phyloP scores from a whole-genome alignment of 768 basidiomycete species.

The Peribolospora baueri region DNA sequence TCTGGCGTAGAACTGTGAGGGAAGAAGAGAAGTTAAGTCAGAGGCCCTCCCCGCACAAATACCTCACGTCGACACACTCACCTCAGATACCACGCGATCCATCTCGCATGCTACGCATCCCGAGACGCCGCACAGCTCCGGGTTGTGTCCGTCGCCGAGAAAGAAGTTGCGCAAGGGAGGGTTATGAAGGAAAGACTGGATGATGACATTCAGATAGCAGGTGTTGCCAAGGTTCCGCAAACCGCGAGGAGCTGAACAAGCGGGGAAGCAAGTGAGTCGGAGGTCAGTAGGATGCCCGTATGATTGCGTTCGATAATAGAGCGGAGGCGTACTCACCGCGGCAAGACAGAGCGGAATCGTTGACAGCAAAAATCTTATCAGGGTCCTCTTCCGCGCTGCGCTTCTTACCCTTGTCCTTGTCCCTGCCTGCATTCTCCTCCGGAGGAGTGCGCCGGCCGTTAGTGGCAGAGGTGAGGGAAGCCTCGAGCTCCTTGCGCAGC shows the following conservation, averaged over 20 bases:
- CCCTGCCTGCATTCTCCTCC: too few relatives aligned
- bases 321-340: too few relatives aligned
- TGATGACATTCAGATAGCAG: conserved; percentile 75
- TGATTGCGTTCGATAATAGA: too few relatives aligned
- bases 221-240: conserved; percentile 75
- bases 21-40: background rate
- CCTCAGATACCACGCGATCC: conserved; percentile 38
- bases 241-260: conserved; percentile 42
- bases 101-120: conserved; percentile 9
- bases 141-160: conserved; percentile 71
- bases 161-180: conserved; percentile 73
- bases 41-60: background rate
- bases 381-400: too few relatives aligned
- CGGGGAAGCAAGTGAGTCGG: background rate
- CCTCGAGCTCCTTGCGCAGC: too few relatives aligned
- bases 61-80: conserved; percentile 11
- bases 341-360: too few relatives aligned
- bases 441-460: too few relatives aligned
- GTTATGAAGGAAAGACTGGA: conserved; percentile 74
- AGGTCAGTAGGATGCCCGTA: too few relatives aligned
- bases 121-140: conserved; percentile 29
- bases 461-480: too few relatives aligned
- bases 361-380: too few relatives aligned
- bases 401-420: too few relatives aligned
- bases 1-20: background rate